A percentile compares a stretch with the other conserved stretches of the same genome.
These are phyloP conservation scores for Penicillium canescens DNA, from an alignment of 495 filamentous ascomycete genomes.

Conservation along the genomic window DNA sequence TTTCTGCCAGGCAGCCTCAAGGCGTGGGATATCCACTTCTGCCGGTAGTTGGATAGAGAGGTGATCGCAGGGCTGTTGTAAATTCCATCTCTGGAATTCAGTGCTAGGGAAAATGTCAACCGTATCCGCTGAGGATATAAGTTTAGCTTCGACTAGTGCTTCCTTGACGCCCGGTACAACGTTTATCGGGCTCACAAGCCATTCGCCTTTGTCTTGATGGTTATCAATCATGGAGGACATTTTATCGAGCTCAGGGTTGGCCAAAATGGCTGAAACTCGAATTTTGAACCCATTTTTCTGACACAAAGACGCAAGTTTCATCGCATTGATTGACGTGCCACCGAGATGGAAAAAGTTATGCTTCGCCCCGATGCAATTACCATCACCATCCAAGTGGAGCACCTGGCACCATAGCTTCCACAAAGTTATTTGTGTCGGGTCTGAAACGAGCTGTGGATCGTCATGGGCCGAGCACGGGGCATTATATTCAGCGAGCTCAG, in stretches of 20 bases:
- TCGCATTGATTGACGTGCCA: not conserved
- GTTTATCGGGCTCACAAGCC: not conserved
- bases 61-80: not conserved
- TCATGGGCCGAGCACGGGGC: not conserved
- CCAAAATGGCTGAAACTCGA: not conserved
- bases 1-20: not conserved
- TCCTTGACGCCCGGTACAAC: not conserved
- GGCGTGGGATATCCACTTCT: not conserved
- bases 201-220: not conserved
- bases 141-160: not conserved
- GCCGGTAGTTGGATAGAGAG: not conserved
- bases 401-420: not conserved
- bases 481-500: not conserved
- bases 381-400: not conserved
- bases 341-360: not conserved
- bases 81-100: not conserved
- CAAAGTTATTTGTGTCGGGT: not conserved
- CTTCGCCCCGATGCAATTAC: not conserved
- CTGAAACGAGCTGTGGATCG: not conserved
- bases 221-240: not conserved
- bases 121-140: not conserved
- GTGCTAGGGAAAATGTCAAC: not conserved
- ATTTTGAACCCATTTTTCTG: not conserved
- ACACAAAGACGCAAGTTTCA: not conserved
- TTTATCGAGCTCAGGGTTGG: not conserved